Evolutionary conservation across 2,329 filamentous ascomycete species (phyloP).

Genomic region (Ascochyta clinopodiicola): DNA sequence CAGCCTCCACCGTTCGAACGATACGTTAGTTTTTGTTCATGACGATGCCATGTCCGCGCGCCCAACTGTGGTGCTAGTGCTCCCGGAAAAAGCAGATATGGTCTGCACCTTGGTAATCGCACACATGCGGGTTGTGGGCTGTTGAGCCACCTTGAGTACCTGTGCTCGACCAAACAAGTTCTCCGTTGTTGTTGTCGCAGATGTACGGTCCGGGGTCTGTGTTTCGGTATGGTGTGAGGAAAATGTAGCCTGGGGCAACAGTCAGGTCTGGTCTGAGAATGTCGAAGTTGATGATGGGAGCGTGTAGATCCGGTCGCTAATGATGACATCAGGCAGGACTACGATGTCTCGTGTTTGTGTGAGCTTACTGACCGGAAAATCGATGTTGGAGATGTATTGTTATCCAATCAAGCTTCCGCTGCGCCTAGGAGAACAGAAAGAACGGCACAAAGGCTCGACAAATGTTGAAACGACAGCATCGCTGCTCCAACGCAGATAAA

Average conservation of each 20-base stretch:
- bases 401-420: constrained; percentile 5
- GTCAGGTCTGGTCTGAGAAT: constrained; percentile 8
- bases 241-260: constrained; percentile 13
- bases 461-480: constrained; percentile 9
- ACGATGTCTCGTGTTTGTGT: not conserved
- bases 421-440: constrained; percentile 1
- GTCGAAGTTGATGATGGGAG: constrained; percentile 15
- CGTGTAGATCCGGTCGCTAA: constrained; percentile 16
- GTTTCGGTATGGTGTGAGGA: constrained; percentile 12
- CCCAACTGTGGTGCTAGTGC: constrained; percentile 13
- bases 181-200: constrained; percentile 8
- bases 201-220: constrained; percentile 14
- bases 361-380: constrained; percentile 10
- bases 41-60: constrained; percentile 10
- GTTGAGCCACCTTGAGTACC: constrained; percentile 12
- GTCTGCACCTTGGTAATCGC: constrained; percentile 13
- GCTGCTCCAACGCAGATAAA: not conserved
- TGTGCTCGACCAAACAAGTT: constrained; percentile 13
- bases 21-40: constrained; percentile 11
- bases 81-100: constrained; percentile 16
- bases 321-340: constrained; percentile 4
- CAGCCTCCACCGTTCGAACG: constrained; percentile 8
- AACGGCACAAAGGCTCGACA: constrained; percentile 7
- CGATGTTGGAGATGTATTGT: constrained; percentile 12
- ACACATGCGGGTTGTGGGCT: constrained; percentile 13